Conservation (phyloP, 805 yeast genomes). For the Zygotorulaspora chibaensis region DNA sequence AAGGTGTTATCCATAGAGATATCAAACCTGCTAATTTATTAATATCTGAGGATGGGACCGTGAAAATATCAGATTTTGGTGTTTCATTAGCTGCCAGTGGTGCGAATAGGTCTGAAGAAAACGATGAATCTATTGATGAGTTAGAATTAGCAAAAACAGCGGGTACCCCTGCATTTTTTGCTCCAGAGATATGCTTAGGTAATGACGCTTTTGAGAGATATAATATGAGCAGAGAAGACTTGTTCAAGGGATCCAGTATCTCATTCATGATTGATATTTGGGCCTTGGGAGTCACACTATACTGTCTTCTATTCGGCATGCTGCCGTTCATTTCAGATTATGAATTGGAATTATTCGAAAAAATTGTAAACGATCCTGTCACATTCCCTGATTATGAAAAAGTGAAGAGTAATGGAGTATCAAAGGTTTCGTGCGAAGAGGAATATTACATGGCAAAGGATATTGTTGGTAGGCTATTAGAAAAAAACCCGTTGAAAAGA, state of each 20-base stretch:
- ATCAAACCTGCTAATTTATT: constrained; percentile 91
- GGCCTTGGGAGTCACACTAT: constrained; percentile 93
- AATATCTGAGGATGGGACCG: constrained; percentile 62
- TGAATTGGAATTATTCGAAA: constrained; percentile 64
- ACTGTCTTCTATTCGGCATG: constrained; percentile 79
- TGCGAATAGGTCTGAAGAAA: constrained; percentile 16
- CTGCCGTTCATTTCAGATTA: constrained; percentile 86
- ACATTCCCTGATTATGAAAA: constrained; percentile 47
- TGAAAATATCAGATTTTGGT: constrained; percentile 95
- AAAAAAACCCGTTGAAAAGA: constrained; percentile 65
- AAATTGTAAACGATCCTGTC: constrained; percentile 60
- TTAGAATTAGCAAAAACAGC: constrained; percentile 91
- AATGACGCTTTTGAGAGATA: constrained; percentile 27
- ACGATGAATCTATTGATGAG: constrained; percentile 42
- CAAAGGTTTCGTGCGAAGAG: constrained; percentile 32
- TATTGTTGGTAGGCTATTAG: constrained; percentile 55
- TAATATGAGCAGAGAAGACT: constrained; percentile 21
- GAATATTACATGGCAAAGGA: constrained; percentile 49
- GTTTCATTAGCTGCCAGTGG: constrained; percentile 66
- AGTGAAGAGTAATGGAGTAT: constrained; percentile 28
- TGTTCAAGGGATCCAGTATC: constrained; percentile 45
- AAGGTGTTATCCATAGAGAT: constrained; percentile 91
- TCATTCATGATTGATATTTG: constrained; percentile 90
- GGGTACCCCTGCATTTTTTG: constrained; percentile 95
- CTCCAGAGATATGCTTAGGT: constrained; percentile 84